These are phyloP conservation scores for Cephalotrichum gorgonifer DNA, from an alignment of 2,329 filamentous ascomycete genomes.

Conservation along the genomic window DNA sequence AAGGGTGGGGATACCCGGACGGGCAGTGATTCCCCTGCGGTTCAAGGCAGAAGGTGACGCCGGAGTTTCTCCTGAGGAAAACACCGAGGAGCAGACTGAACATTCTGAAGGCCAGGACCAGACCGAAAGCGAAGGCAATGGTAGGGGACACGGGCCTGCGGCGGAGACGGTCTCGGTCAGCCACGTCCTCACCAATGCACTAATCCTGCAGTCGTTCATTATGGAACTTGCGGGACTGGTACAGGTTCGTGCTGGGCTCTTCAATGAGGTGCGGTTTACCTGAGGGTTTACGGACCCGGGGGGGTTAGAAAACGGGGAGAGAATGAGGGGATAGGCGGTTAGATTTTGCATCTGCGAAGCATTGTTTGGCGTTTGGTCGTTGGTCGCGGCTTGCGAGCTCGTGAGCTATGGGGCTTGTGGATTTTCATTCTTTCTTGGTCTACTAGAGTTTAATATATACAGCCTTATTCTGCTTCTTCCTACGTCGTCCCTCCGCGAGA, in stretches of 20 bases:
- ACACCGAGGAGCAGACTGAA: slow-evolving; percentile 12
- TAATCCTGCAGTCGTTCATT: slow-evolving; percentile 71
- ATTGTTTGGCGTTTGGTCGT: not conserved
- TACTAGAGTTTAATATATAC: no score
- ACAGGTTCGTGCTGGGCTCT: slow-evolving; percentile 64
- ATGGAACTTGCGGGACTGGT: slow-evolving; percentile 66
- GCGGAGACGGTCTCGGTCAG: slow-evolving; percentile 54
- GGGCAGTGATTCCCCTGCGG: slow-evolving; percentile 35
- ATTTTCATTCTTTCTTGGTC: no score
- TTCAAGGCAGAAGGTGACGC: slow-evolving; percentile 16
- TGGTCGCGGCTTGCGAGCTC: no score
- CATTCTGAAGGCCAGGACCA: slow-evolving; percentile 7
- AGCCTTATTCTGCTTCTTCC: no score
- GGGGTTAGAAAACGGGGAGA: not conserved
- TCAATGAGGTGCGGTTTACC: slow-evolving; percentile 62
- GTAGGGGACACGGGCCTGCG: not conserved
- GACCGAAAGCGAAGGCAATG: slow-evolving; percentile 3
- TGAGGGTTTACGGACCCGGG: not conserved
- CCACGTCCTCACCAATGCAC: slow-evolving; percentile 69
- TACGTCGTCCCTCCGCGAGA: no score
- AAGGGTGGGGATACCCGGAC: slow-evolving; percentile 37
- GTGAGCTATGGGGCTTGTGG: no score
- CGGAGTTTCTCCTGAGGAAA: slow-evolving; percentile 2
- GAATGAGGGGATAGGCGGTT: not conserved
- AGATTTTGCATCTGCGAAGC: not conserved